phyloP scores from a whole-genome alignment of 257 asterid genomes.

The Capsicum pubescens region DNA sequence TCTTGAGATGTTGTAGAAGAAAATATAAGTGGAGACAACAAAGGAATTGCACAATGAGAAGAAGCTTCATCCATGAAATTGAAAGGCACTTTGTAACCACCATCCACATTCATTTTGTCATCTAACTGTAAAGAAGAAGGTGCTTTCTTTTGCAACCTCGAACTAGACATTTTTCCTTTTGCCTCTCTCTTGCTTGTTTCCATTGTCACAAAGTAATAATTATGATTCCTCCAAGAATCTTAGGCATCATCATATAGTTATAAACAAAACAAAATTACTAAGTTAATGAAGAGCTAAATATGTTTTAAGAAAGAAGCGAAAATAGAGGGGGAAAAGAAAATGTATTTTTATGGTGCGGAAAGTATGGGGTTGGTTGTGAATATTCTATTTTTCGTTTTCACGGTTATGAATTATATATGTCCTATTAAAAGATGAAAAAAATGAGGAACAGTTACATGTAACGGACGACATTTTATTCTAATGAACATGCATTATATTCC shows the following conservation, averaged over 20 bases:
- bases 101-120: not conserved
- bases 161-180: not conserved
- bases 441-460: not conserved
- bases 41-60: slow-evolving; percentile 37
- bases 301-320: not conserved
- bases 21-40: slow-evolving; percentile 34
- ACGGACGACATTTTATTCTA: not conserved
- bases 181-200: slow-evolving; percentile 27
- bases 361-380: slow-evolving; percentile 32
- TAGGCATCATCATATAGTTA: not conserved
- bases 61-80: slow-evolving; percentile 32
- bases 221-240: not conserved
- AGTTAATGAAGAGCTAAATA: not conserved
- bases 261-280: not conserved
- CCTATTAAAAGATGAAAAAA: not conserved
- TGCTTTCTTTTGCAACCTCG: slow-evolving; percentile 45
- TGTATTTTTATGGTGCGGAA: slow-evolving; percentile 37
- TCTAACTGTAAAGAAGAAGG: slow-evolving; percentile 37
- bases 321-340: too few relatives aligned
- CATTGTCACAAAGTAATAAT: not conserved
- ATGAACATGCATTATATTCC: not conserved
- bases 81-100: slow-evolving; percentile 17
- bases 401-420: not conserved
- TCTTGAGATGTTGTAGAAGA: not conserved
- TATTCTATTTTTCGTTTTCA: not conserved